Conservation (phyloP, 139 green algal genomes). For the Auxenochlorella pyrenoidosa region DNA sequence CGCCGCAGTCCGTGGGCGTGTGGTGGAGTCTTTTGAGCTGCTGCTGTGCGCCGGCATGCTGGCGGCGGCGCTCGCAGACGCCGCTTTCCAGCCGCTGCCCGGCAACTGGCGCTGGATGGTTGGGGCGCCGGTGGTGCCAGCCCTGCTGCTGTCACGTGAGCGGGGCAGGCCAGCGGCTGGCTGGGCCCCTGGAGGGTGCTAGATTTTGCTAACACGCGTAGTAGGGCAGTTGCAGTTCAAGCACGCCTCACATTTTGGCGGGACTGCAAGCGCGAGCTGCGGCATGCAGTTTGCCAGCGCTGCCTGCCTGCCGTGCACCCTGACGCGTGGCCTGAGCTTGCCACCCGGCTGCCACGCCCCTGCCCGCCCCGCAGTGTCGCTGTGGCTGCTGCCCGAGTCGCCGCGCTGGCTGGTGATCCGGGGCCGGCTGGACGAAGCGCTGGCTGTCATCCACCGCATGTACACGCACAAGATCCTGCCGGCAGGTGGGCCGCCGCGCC, state of each 20-base stretch:
- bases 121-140: slow-evolving; percentile 64
- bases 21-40: slow-evolving; percentile 80
- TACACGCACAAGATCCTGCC: slow-evolving; percentile 48
- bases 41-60: slow-evolving; percentile 87
- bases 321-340: background rate
- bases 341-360: background rate
- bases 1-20: slow-evolving; percentile 52
- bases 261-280: too few relatives aligned
- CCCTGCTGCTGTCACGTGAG: slow-evolving; percentile 43
- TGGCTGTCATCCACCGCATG: slow-evolving; percentile 72
- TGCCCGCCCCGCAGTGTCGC: slow-evolving; percentile 36
- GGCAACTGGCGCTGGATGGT: slow-evolving; percentile 80
- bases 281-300: too few relatives aligned
- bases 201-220: too few relatives aligned
- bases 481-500: slow-evolving; percentile 15
- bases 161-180: background rate
- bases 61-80: slow-evolving; percentile 65
- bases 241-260: too few relatives aligned
- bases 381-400: slow-evolving; percentile 83
- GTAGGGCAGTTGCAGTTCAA: too few relatives aligned
- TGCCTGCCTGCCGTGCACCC: too few relatives aligned
- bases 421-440: slow-evolving; percentile 71
- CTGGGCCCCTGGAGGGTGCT: too few relatives aligned
- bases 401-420: slow-evolving; percentile 83
- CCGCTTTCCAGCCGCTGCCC: slow-evolving; percentile 51